phyloP scores from a whole-genome alignment of 2,329 filamentous ascomycete genomes.

The Mariannaea elegans region DNA sequence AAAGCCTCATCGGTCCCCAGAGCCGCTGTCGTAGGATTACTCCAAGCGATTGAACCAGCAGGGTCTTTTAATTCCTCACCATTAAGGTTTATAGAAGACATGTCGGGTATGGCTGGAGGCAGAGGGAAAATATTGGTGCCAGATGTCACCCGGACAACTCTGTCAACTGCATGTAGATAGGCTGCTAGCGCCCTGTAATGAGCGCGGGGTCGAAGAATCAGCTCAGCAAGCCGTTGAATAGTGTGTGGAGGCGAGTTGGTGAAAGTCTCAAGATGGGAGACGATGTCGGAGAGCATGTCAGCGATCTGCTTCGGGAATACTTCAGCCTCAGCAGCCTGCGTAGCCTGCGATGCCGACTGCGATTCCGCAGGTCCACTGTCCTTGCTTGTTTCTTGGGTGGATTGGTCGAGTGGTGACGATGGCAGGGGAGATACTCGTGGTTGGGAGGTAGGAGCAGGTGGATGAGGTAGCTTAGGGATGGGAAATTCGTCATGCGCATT shows the following conservation, averaged over 20 bases:
- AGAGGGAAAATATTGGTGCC: conserved; percentile 83
- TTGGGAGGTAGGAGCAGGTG: conserved; percentile 50
- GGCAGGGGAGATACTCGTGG: conserved; percentile 54
- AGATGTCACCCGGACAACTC: conserved; percentile 90
- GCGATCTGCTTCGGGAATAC: conserved; percentile 71
- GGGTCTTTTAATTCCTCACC: conserved; percentile 60
- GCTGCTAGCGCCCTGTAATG: conserved; percentile 85
- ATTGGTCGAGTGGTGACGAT: conserved; percentile 54
- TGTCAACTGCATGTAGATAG: conserved; percentile 90
- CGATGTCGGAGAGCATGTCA: conserved; percentile 69
- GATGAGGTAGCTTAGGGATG: conserved; percentile 67
- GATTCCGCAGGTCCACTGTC: conserved; percentile 67
- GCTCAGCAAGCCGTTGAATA: conserved; percentile 89
- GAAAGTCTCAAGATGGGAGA: conserved; percentile 73
- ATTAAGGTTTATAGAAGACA: conserved; percentile 67
- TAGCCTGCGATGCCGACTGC: conserved; percentile 43
- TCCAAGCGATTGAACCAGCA: conserved; percentile 55
- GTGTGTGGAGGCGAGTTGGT: conserved; percentile 84
- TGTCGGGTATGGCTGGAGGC: conserved; percentile 70
- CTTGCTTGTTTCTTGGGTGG: conserved; percentile 71
- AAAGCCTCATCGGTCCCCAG: conserved; percentile 88
- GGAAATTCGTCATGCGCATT: conserved; percentile 81
- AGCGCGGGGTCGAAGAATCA: conserved; percentile 76
- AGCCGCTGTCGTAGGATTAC: conserved; percentile 55
- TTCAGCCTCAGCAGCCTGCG: conserved; percentile 47